phyloP scores from a whole-genome alignment of 176 grass and related monocot genomes.

The Chrysopogon serrulatus region DNA sequence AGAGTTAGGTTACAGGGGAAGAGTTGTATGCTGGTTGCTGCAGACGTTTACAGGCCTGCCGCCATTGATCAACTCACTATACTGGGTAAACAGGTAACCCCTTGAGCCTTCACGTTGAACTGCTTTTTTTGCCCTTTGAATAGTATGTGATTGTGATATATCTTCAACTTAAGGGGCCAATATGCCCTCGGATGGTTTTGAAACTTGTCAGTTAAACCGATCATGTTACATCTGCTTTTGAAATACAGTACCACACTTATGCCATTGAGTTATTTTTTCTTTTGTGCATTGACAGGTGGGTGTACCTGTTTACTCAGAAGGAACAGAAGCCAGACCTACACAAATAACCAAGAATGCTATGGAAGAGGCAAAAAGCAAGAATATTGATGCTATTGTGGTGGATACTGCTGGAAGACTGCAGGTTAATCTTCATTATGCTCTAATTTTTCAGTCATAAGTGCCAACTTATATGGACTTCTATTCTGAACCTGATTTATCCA shows the following conservation, averaged over 20 bases:
- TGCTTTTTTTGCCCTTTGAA: not conserved
- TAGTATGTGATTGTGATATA: not conserved
- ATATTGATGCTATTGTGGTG: slow-evolving; percentile 77
- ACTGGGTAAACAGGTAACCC: slow-evolving; percentile 73
- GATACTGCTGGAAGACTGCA: slow-evolving; percentile 96
- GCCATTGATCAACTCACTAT: slow-evolving; percentile 95
- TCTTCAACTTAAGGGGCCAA: not conserved
- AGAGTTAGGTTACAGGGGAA: slow-evolving; percentile 73
- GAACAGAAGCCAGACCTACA: slow-evolving; percentile 65
- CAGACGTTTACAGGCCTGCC: slow-evolving; percentile 98
- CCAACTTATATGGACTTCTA: not conserved
- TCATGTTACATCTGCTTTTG: not conserved
- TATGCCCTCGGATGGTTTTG: not conserved
- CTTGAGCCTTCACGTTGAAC: not conserved
- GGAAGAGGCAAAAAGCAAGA: slow-evolving; percentile 80
- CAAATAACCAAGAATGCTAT: slow-evolving; percentile 80
- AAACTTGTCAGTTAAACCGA: not conserved
- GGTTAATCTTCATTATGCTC: slow-evolving; percentile 5
- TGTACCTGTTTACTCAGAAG: slow-evolving; percentile 89
- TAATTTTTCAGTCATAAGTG: not conserved
- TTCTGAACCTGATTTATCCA: not conserved
- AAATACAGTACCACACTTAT: not conserved
- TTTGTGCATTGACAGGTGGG: slow-evolving; percentile 60
- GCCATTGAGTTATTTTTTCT: not conserved
- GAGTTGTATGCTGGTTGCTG: slow-evolving; percentile 93